These are phyloP conservation scores for Kazachstania viticola DNA, from an alignment of 805 yeast genomes.

Conservation along the genomic window DNA sequence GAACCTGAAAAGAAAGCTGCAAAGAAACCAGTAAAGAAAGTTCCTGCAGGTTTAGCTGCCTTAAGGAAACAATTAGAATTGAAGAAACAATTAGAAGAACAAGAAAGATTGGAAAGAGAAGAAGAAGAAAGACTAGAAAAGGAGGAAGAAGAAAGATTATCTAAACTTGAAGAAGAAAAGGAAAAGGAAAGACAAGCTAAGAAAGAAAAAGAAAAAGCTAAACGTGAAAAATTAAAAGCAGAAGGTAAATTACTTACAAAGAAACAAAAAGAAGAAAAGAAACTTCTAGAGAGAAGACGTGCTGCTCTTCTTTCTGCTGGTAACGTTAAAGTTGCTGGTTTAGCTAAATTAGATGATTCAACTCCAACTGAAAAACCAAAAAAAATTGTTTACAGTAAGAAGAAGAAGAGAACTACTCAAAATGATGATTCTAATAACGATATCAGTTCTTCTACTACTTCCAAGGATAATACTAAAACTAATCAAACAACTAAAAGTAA, in stretches of 20 bases:
- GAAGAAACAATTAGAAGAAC: slow-evolving; percentile 81
- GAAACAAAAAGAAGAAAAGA: slow-evolving; percentile 91
- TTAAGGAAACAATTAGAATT: slow-evolving; percentile 81
- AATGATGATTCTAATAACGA: slow-evolving; percentile 6
- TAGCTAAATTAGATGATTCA: slow-evolving; percentile 29
- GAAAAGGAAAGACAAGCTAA: slow-evolving; percentile 53
- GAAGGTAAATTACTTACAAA: slow-evolving; percentile 91
- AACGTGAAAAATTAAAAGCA: slow-evolving; percentile 84
- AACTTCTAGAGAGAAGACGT: slow-evolving; percentile 76
- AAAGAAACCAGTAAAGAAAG: slow-evolving; percentile 59
- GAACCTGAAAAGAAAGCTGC: slow-evolving; percentile 20
- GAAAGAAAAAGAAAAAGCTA: slow-evolving; percentile 78
- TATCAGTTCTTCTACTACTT: slow-evolving; percentile 1
- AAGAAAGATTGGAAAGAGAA: slow-evolving; percentile 59
- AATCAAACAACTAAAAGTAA: slow-evolving; percentile 14
- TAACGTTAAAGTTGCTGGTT: slow-evolving; percentile 64
- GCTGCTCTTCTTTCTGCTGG: slow-evolving; percentile 70
- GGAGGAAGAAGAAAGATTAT: slow-evolving; percentile 41
- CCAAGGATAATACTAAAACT: slow-evolving; percentile 18
- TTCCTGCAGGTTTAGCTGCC: slow-evolving; percentile 86
- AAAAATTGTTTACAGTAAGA: slow-evolving; percentile 62
- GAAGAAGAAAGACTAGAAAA: slow-evolving; percentile 47
- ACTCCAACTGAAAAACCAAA: slow-evolving; percentile 43
- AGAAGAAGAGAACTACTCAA: slow-evolving; percentile 39
- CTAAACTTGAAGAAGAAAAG: slow-evolving; percentile 33